A percentile compares a stretch with the other conserved stretches of the same genome.
Conservation (phyloP, 345 rosid genomes). For the Capsella bursapastoris region DNA sequence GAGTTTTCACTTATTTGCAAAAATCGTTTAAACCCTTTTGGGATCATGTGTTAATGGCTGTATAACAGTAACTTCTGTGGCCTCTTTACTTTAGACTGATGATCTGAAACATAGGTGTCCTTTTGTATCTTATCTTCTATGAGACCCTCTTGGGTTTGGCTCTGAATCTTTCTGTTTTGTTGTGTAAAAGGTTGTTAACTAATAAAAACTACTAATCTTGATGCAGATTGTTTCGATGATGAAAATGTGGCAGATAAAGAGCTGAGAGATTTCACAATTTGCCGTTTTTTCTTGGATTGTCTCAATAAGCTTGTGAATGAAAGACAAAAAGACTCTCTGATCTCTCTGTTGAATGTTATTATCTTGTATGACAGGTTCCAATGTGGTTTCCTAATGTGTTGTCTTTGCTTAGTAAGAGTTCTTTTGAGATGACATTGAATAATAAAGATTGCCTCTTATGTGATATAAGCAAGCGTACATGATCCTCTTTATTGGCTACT, state of each 20-base stretch:
- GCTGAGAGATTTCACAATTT: conserved; percentile 2
- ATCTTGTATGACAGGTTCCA: conserved; percentile 17
- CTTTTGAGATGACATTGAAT: conserved; percentile 1
- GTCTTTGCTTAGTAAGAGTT: conserved; percentile 13
- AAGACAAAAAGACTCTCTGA: conserved; percentile 12
- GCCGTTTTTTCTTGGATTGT: conserved; percentile 1
- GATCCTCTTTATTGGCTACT: no score
- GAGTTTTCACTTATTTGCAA: neutral
- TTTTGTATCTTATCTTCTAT: conserved; percentile 6
- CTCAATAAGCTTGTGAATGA: conserved; percentile 34
- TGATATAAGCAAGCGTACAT: no score
- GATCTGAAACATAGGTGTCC: neutral
- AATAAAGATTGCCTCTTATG: neutral
- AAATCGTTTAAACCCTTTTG: neutral
- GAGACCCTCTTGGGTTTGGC: neutral
- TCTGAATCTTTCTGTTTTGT: neutral
- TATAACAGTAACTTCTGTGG: neutral
- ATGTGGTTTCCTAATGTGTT: conserved; percentile 5
- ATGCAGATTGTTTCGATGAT: conserved; percentile 33
- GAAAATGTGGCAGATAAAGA: conserved; percentile 20
- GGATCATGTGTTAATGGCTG: neutral
- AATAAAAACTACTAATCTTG: neutral
- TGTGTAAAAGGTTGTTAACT: neutral
- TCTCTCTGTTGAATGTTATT: conserved; percentile 12
- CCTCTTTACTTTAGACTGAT: neutral